Evolutionary conservation across 169 alveolate species (phyloP).

Genomic region (Cryptosporidium tyzzeri): DNA sequence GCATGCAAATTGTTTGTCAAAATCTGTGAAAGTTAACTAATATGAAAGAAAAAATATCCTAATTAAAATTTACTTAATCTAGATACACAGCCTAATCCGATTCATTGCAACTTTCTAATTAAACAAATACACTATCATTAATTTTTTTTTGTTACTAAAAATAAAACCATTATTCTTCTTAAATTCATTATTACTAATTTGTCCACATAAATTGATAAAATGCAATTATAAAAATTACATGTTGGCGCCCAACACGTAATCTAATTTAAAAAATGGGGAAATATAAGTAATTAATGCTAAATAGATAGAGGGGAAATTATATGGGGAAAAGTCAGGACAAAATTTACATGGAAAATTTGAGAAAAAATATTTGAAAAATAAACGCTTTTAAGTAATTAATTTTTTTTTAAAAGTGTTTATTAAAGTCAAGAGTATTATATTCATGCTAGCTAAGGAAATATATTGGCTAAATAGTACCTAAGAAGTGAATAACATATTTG

Average conservation of each 20-base stretch:
- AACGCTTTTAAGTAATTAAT: not conserved
- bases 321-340: conserved; percentile 32
- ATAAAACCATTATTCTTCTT: not conserved
- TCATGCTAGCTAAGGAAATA: not conserved
- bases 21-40: not conserved
- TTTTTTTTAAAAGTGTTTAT: not conserved
- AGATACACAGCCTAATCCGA: too few relatives aligned
- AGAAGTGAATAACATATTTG: not conserved
- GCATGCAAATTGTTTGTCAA: not conserved
- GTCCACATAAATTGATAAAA: conserved; percentile 12
- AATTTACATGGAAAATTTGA: conserved; percentile 13
- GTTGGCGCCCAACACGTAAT: conserved; percentile 22
- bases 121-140: too few relatives aligned
- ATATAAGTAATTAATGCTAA: not conserved
- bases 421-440: not conserved
- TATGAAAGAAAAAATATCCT: not conserved
- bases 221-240: not conserved
- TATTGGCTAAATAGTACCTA: not conserved
- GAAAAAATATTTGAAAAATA: not conserved
- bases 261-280: conserved; percentile 20
- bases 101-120: too few relatives aligned
- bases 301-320: conserved; percentile 11
- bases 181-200: not conserved
- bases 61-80: too few relatives aligned
- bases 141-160: not conserved